Evolutionary conservation across 495 filamentous ascomycete species (phyloP), one percentile per base, ranked within the genome.

Genomic region (Aspergillus haitiensis): DNA sequence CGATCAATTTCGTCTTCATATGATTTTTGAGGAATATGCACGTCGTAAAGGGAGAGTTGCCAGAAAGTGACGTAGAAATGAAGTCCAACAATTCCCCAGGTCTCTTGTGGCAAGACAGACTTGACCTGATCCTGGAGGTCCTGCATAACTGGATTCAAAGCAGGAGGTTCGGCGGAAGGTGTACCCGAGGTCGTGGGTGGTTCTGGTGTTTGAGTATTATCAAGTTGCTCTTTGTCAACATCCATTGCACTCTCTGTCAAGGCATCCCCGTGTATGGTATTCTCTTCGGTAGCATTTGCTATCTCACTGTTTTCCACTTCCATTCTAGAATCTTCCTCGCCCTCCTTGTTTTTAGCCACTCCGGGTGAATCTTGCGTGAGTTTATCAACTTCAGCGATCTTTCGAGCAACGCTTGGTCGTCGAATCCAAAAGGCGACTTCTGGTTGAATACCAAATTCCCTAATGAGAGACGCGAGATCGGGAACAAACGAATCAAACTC

Each of bases 31-130:
- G 89, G 88, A 42, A 90, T 82, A 39, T 84, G 79, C 34, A 99
- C 76, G 70, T 98, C 94, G 27, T 87, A 84, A 12, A 92, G 82
- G 21, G 90, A 84, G 13, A 96, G 80, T 49, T 92, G 87, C 95
- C 95, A 99, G 78, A 99, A 99, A 3, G 90, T 89, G 33, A 90
- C 86, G 68, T 91, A 97, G 69, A 96, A 95, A 35, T 85, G 80
- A 2, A 88, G 76, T 47, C 84, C 92, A 45, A 96, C 74, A 9
- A 81, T 77, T 16, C 83, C 78, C 82, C 87, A 91, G 1, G 82
- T 82, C 18, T 84, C 78, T 8, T 78, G 63, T 3, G 90, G 83
- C n/a, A 93, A 64, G 1, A 81, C 73, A 4, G 74, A 76, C 55
- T 82, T 80, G 18, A 97, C 78, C 49, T 85, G 75, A 12, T 88